Conservation (phyloP, 495 filamentous ascomycete species). For the Jackrogersella multiformis region DNA sequence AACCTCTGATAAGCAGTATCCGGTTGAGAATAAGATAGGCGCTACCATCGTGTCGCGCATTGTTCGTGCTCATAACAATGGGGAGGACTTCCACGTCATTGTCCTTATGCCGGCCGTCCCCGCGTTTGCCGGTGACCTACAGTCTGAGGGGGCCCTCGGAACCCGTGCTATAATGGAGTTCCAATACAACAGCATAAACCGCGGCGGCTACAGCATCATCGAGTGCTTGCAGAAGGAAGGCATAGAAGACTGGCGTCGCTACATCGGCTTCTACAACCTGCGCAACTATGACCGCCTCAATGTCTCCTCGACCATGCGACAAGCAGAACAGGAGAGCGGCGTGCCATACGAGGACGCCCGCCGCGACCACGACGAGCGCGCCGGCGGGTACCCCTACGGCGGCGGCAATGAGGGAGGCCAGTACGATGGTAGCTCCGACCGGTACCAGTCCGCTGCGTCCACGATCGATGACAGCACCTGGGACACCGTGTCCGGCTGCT, state of each 20-base stretch:
- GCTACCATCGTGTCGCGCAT: slow-evolving; percentile 89
- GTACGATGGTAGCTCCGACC: slow-evolving; percentile 48
- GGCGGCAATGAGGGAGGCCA: slow-evolving; percentile 22
- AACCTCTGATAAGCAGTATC: slow-evolving; percentile 76
- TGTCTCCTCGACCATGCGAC: slow-evolving; percentile 67
- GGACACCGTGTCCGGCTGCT: slow-evolving; percentile 82
- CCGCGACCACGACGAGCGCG: slow-evolving; percentile 68
- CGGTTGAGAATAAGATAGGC: slow-evolving; percentile 88
- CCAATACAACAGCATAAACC: slow-evolving; percentile 86
- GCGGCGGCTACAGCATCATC: slow-evolving; percentile 88
- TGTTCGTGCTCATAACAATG: slow-evolving; percentile 73
- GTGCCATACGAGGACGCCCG: slow-evolving; percentile 78
- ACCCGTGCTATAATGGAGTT: slow-evolving; percentile 97
- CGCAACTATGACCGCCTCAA: slow-evolving; percentile 94
- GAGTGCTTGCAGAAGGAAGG: slow-evolving; percentile 77
- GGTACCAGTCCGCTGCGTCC: slow-evolving; percentile 75
- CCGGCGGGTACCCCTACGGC: slow-evolving; percentile 45
- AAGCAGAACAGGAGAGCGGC: slow-evolving; percentile 72
- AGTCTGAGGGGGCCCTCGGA: slow-evolving; percentile 78
- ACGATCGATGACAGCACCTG: slow-evolving; percentile 64
- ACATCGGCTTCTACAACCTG: slow-evolving; percentile 96
- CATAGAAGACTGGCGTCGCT: slow-evolving; percentile 71
- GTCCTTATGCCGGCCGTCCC: slow-evolving; percentile 90
- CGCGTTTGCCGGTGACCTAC: slow-evolving; percentile 88
- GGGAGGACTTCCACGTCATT: slow-evolving; percentile 83